Evolutionary conservation across 805 yeast genomes (phyloP).

Genomic region (Naumovozyma dairenensis): DNA sequence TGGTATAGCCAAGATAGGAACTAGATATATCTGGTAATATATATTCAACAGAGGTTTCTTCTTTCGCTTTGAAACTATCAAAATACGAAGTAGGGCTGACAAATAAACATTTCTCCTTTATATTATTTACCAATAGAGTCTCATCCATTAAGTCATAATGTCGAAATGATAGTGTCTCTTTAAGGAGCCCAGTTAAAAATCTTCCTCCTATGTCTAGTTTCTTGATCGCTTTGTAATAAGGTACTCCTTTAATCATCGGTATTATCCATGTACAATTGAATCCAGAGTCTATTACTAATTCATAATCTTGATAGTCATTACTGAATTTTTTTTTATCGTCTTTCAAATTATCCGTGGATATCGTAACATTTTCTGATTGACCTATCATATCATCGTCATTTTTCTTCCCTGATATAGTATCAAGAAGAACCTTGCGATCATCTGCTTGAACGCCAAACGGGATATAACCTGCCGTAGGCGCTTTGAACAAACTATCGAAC

Average conservation of each 20-base stretch:
- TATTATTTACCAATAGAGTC: conserved; percentile 68
- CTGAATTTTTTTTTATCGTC: neutral
- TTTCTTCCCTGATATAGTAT: conserved; percentile 16
- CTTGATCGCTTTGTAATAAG: conserved; percentile 65
- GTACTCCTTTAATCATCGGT: conserved; percentile 73
- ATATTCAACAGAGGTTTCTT: conserved; percentile 46
- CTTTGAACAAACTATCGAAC: conserved; percentile 57
- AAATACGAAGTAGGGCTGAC: conserved; percentile 41
- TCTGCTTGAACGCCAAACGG: conserved; percentile 65
- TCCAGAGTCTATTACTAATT: conserved; percentile 79
- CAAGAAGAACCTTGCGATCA: conserved; percentile 4
- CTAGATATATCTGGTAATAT: conserved; percentile 83
- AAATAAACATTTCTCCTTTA: conserved; percentile 53
- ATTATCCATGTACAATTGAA: conserved; percentile 78
- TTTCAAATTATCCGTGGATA: neutral
- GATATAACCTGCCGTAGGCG: conserved; percentile 48
- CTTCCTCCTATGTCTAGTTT: conserved; percentile 84
- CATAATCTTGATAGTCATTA: conserved; percentile 50
- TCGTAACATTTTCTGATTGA: conserved; percentile 7
- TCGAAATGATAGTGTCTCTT: conserved; percentile 79
- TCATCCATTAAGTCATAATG: conserved; percentile 93
- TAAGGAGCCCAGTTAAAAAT: conserved; percentile 66
- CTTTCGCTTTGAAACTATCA: conserved; percentile 23
- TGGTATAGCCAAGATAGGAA: conserved; percentile 64
- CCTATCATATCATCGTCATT: conserved; percentile 8